Conservation (phyloP, 2,329 filamentous ascomycete genomes). For the Aspergillus japonicus region DNA sequence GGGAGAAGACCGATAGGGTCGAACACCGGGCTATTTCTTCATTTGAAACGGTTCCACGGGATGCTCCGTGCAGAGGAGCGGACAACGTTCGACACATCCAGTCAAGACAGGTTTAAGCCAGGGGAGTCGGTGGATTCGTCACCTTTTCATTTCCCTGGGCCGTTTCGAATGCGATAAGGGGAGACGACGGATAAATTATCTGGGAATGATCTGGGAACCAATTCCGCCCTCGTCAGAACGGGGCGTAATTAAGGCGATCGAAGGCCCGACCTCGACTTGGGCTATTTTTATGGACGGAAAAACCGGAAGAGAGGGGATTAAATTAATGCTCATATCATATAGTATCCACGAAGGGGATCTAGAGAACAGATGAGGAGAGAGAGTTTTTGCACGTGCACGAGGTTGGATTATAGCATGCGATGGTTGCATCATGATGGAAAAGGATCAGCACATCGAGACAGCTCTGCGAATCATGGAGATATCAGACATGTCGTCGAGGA, state of each 20-base stretch:
- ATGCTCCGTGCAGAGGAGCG: slow-evolving; percentile 6
- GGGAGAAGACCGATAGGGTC: slow-evolving; percentile 6
- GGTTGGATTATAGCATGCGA: too few species aligned
- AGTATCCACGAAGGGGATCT: background rate
- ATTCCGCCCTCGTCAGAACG: background rate
- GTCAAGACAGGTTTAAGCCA: background rate
- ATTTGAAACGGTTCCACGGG: slow-evolving; percentile 6
- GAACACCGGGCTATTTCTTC: background rate
- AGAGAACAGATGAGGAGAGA: too few species aligned
- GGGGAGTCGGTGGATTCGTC: slow-evolving; percentile 8
- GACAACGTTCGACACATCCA: background rate
- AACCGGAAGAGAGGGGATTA: background rate
- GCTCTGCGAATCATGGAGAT: background rate
- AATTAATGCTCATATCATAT: background rate
- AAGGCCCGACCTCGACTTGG: background rate
- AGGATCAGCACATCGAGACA: background rate
- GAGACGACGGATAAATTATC: background rate
- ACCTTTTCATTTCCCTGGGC: slow-evolving; percentile 2
- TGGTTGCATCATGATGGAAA: background rate
- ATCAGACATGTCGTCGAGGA: background rate
- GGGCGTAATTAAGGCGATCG: background rate
- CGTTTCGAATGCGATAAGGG: slow-evolving; percentile 8
- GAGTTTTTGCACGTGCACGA: background rate
- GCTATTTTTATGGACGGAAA: background rate
- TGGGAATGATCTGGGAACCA: background rate